Conservation (phyloP, 257 asterid genomes). For the Phtheirospermum japonicum region DNA sequence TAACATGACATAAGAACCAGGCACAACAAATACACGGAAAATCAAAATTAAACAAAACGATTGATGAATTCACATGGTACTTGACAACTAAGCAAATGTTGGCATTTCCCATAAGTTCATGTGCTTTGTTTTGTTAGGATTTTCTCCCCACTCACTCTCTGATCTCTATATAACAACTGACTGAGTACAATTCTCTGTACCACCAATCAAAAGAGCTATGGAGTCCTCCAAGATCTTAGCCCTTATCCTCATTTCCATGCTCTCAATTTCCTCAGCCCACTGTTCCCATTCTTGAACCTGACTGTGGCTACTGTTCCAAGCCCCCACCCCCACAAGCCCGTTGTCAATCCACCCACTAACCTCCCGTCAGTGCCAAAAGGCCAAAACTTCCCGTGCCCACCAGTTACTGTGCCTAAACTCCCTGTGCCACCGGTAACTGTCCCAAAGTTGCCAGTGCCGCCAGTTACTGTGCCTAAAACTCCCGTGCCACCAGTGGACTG, state of each 20-base stretch:
- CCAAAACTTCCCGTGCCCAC: too few species aligned
- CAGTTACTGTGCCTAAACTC: too few species aligned
- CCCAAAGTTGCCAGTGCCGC: too few species aligned
- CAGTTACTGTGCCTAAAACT: too few species aligned
- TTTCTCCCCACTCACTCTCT: neutral
- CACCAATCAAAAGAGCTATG: neutral
- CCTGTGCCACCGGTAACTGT: too few species aligned
- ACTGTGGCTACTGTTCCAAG: neutral
- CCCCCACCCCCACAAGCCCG: too few species aligned
- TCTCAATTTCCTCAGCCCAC: neutral
- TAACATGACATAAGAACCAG: too few species aligned
- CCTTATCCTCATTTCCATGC: neutral
- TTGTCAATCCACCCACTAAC: too few species aligned
- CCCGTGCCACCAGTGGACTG: too few species aligned
- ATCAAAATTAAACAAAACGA: neutral
- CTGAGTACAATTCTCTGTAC: neutral
- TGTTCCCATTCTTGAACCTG: neutral
- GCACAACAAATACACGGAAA: neutral
- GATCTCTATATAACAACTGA: neutral
- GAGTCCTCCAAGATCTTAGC: neutral
- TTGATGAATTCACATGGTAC: neutral
- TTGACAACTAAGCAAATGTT: constrained; percentile 6
- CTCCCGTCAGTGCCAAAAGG: too few species aligned
- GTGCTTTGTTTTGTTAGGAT: constrained; percentile 5
- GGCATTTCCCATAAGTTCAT: neutral